Evolutionary conservation across 2,329 filamentous ascomycete genomes (phyloP), one percentile per base, ranked within the genome.

Genomic region (Fusarium domesticum): DNA sequence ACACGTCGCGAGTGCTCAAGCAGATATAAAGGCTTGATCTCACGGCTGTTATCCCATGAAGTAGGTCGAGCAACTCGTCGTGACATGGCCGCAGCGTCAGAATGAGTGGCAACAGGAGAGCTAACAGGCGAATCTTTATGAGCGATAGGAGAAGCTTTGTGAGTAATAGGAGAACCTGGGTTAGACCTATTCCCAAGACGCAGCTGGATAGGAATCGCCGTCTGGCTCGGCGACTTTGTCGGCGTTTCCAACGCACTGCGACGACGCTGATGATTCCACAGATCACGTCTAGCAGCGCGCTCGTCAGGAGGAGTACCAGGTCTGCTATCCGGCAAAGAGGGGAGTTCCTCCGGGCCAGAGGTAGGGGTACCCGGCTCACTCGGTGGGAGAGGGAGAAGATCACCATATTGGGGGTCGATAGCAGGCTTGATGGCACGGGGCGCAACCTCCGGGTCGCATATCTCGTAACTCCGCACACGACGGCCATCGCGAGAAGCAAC

Each of bases 11-110:
- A 71, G 51, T 71, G 82, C 64, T 95, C 87, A 6, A 95, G 80
- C 17, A 96, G 81, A 66, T 87, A 92, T 7, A 96, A 70, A 0
- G 91, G 91, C 54, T 87, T 84, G 58, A 91, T 84, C 61, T 93
- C 89, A 42, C 78, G 78, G 15, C 75, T 76, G 51, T 69, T 79
- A 35, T 83, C 80, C 80, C 80, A 84, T 0, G 79, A 83, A 11
- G 70, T 80, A 11, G 79, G 79, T 5, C 81, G 73, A 17, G 72
- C 59, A 33, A 67, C 61, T 38, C 67, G 64, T 54, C 69, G 73
- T 12, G 64, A 47, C 37, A 46, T 50, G n/a, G 41, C 59, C 15
- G 62, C 48, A 12, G 59, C 51, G 11, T 75, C 70, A 5, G 61
- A 47, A 37, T 62, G 61, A 1, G 60, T 51, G n/a, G 60, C 52